Conservation (phyloP, 2,329 filamentous ascomycete species). For the Chaetomium globosum region DNA sequence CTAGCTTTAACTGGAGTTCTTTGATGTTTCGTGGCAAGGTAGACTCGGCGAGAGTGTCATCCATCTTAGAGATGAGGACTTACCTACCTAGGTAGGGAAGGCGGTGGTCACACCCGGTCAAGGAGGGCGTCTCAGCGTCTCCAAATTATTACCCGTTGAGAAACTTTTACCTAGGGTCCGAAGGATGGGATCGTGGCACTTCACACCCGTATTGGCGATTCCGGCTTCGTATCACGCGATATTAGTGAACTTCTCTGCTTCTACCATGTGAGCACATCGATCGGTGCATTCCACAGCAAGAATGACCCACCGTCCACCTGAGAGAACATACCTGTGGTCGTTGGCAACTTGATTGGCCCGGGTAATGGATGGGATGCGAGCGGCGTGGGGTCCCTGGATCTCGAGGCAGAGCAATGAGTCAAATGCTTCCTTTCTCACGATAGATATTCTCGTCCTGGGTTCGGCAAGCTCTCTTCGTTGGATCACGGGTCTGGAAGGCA, state of each 20-base stretch:
- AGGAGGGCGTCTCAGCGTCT: background rate
- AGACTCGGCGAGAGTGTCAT: background rate
- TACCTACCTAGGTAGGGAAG: too few species aligned
- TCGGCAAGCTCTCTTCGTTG: background rate
- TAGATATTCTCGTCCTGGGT: background rate
- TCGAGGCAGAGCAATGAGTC: background rate
- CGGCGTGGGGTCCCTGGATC: background rate
- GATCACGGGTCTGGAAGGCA: background rate
- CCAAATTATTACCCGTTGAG: background rate
- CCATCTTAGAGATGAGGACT: background rate
- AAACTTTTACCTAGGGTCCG: background rate
- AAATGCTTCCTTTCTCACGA: background rate
- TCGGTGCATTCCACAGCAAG: too few species aligned
- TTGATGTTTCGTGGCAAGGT: background rate
- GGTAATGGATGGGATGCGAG: too few species aligned
- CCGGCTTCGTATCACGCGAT: too few species aligned
- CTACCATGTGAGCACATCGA: too few species aligned
- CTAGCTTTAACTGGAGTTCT: background rate
- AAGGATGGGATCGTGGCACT: too few species aligned
- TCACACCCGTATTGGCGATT: too few species aligned
- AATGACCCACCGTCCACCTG: too few species aligned
- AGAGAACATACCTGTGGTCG: too few species aligned
- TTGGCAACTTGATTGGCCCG: too few species aligned
- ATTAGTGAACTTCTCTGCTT: too few species aligned
- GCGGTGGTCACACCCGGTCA: background rate